Conservation (phyloP, 1,284 basidiomycete genomes). For the Paramarasmius palmivorus region DNA sequence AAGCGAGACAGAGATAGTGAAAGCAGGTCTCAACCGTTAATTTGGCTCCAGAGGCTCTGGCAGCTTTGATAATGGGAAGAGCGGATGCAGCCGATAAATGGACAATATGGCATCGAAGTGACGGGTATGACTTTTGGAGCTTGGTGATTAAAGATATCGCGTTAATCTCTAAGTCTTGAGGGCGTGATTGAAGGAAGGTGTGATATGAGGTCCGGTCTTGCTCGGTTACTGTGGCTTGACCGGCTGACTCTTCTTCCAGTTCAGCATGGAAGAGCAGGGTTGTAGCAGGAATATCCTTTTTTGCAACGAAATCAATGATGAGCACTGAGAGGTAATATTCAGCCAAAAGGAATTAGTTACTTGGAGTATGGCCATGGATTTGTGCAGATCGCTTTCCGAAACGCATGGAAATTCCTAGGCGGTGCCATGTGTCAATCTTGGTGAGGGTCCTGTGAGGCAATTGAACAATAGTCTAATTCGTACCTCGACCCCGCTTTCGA, state of each 20-base stretch:
- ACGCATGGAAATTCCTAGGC: constrained; percentile 89
- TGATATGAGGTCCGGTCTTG: constrained; percentile 61
- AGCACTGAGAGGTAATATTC: background rate
- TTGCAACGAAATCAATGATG: background rate
- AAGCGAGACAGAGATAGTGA: constrained; percentile 82
- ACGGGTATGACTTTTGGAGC: constrained; percentile 62
- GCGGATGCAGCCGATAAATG: constrained; percentile 87
- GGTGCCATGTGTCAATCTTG: constrained; percentile 2
- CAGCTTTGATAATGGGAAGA: constrained; percentile 72
- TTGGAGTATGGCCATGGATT: constrained; percentile 75
- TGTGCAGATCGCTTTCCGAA: constrained; percentile 62
- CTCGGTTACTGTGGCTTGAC: background rate
- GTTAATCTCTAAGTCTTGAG: constrained; percentile 72
- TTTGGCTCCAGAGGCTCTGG: constrained; percentile 61
- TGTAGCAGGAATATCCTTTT: constrained; percentile 38
- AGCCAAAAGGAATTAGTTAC: constrained; percentile 37
- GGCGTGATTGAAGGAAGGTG: constrained; percentile 85
- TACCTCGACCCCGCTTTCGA: constrained; percentile 91
- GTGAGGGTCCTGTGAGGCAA: constrained; percentile 2
- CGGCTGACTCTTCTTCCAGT: constrained; percentile 46
- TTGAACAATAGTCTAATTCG: constrained; percentile 18
- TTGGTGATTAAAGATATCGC: constrained; percentile 77
- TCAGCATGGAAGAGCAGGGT: constrained; percentile 92
- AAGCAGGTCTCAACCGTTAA: constrained; percentile 94
- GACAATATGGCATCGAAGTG: constrained; percentile 86